A percentile compares a stretch with the other conserved stretches of the same genome.
Conservation (phyloP, 495 filamentous ascomycete species). For the Podospora tetraspora region DNA sequence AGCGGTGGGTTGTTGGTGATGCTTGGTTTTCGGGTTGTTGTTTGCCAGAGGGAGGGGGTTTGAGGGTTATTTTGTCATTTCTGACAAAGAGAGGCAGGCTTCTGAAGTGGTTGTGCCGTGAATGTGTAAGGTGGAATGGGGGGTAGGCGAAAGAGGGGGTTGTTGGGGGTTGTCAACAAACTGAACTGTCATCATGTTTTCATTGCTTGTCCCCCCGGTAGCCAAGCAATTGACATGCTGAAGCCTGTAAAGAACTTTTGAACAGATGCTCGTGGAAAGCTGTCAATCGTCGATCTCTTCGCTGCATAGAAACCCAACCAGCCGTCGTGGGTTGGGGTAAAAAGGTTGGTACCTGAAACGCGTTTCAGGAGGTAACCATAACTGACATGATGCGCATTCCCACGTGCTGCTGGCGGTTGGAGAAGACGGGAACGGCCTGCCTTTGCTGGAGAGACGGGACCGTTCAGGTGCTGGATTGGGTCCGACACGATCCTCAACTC, state of each 20-base stretch:
- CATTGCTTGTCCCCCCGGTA: background rate
- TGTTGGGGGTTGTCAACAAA: background rate
- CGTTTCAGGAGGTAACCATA: slow-evolving; percentile 11
- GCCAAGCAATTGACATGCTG: background rate
- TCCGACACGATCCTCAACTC: background rate
- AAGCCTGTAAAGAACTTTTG: background rate
- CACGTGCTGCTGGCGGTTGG: background rate
- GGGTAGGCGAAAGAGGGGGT: background rate
- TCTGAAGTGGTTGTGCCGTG: background rate
- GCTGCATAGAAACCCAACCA: background rate
- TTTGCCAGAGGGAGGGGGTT: background rate
- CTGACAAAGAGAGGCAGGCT: background rate
- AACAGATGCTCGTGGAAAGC: background rate
- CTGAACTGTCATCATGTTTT: background rate
- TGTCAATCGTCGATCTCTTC: background rate
- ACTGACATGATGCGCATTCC: slow-evolving; percentile 1
- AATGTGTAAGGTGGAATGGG: background rate
- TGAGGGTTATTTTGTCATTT: background rate
- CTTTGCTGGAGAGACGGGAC: background rate
- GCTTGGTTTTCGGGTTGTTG: background rate
- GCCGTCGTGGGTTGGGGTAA: background rate
- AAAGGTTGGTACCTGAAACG: slow-evolving; percentile 14
- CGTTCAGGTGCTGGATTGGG: background rate
- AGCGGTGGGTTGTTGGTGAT: background rate
- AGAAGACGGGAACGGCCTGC: background rate